Evolutionary conservation across 305 asterid genomes (phyloP), one percentile per base, ranked within the genome.

Genomic region (Rubia peregrina): DNA sequence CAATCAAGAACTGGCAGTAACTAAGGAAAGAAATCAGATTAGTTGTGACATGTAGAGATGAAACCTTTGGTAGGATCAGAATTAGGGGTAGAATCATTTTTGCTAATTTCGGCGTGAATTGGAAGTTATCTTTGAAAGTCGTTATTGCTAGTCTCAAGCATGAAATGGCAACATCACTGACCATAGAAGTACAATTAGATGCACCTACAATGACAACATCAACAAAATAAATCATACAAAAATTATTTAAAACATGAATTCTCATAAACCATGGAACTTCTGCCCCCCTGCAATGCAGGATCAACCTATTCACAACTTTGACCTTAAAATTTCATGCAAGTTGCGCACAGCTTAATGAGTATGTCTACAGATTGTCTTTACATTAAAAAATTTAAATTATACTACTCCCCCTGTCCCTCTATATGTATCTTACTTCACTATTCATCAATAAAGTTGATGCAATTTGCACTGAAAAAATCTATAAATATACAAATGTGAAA

Each of bases 31-130:
- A 9, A 26, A 71, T 48, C 59, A 70, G 13, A 22, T 62, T 19
- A 41, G 71, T 51, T 56, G 56, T 24, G 41, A 68, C 22, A 10
- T 44, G 61, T 33, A 57, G 61, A 21, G 53, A 69, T 71, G 67
- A 67, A 76, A 94, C 99, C 99, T 94, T 89, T 2, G 88, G 95
- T 46, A 74, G 84, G 75, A 94, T 73, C 59, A 88, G 73, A 66
- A 94, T 76, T 72, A 94, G 77, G 56, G 99, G 96, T 72, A 94
- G 90, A 75, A 90, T 74, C 74, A 75, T 43, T 46, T 84, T 79
- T 53, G 97, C 96, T 67, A 85, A 80, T 41, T 62, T 76, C 24
- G 69, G 63, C 30, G 80, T 77, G 80, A 80, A 82, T 77, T 85
- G 77, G 70, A 77, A 87, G 80, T 76, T 80, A 70, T 87, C 80